Conservation (phyloP, 1,139 yeast genomes). For the Geotrichum aggregatum region DNA sequence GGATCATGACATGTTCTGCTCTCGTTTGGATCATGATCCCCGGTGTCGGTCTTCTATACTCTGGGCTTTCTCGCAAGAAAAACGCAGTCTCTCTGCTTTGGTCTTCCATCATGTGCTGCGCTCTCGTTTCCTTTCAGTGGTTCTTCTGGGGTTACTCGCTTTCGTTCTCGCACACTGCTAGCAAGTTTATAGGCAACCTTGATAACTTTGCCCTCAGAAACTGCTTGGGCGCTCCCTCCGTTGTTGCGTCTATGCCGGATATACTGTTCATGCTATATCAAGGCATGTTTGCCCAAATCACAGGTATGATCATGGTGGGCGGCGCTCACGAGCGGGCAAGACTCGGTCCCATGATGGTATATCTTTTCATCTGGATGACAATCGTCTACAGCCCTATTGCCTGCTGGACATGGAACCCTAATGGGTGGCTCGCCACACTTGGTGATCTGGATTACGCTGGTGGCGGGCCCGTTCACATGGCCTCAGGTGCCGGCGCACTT, state of each 20-base stretch:
- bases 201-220: conserved; percentile 73
- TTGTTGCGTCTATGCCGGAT: conserved; percentile 70
- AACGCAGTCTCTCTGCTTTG: conserved; percentile 88
- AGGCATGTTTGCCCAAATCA: conserved; percentile 91
- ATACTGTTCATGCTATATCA: conserved; percentile 84
- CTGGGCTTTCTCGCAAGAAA: conserved; percentile 87
- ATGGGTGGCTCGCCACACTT: conserved; percentile 78
- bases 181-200: conserved; percentile 72
- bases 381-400: conserved; percentile 93
- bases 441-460: conserved; percentile 96
- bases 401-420: conserved; percentile 93
- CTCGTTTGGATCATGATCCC: conserved; percentile 94
- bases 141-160: conserved; percentile 95
- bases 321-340: conserved; percentile 97
- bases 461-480: conserved; percentile 95
- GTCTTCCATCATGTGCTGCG: conserved; percentile 89
- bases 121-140: conserved; percentile 86
- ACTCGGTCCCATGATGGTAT: conserved; percentile 92
- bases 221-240: conserved; percentile 73
- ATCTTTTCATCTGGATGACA: conserved; percentile 88
- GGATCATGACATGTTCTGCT: conserved; percentile 74
- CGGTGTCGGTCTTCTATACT: conserved; percentile 84
- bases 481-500: conserved; percentile 91
- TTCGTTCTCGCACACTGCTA: conserved; percentile 69
- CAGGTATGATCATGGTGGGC: conserved; percentile 91